Conservation (phyloP, 768 basidiomycete species). For the Mycena albidolilacea region DNA sequence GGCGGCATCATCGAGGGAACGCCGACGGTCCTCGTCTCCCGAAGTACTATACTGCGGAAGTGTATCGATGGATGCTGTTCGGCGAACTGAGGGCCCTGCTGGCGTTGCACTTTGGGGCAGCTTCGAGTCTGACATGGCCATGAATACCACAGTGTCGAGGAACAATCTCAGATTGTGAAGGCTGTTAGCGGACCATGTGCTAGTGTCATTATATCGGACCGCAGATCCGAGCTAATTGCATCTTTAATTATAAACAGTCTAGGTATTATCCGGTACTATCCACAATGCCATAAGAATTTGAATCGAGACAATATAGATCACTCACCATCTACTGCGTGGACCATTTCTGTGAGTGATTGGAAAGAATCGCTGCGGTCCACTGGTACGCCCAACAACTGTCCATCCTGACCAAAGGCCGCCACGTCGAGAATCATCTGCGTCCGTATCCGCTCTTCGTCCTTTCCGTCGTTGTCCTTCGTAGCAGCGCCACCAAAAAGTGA, state of each 20-base stretch:
- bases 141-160: no score
- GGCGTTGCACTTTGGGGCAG: not conserved
- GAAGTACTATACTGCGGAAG: slow-evolving; percentile 31
- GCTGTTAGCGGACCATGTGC: not conserved
- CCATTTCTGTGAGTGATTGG: slow-evolving; percentile 70
- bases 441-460: slow-evolving; percentile 92
- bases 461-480: slow-evolving; percentile 75
- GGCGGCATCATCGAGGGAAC: slow-evolving; percentile 37
- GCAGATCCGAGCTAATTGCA: not conserved
- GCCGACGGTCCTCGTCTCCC: slow-evolving; percentile 26
- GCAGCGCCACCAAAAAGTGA: slow-evolving; percentile 78
- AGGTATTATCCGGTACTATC: slow-evolving; percentile 27
- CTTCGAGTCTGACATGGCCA: slow-evolving; percentile 24
- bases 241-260: not conserved
- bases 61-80: slow-evolving; percentile 34
- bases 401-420: slow-evolving; percentile 86
- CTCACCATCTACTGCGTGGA: slow-evolving; percentile 53
- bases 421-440: slow-evolving; percentile 90
- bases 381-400: slow-evolving; percentile 76
- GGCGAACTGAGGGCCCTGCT: slow-evolving; percentile 18
- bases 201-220: not conserved
- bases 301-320: not conserved
- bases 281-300: not conserved
- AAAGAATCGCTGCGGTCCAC: slow-evolving; percentile 67
- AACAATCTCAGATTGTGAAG: no score